Base-by-base conservation (phyloP, 2,329 filamentous ascomycete genomes). In the Verticillium isaacii region DNA sequence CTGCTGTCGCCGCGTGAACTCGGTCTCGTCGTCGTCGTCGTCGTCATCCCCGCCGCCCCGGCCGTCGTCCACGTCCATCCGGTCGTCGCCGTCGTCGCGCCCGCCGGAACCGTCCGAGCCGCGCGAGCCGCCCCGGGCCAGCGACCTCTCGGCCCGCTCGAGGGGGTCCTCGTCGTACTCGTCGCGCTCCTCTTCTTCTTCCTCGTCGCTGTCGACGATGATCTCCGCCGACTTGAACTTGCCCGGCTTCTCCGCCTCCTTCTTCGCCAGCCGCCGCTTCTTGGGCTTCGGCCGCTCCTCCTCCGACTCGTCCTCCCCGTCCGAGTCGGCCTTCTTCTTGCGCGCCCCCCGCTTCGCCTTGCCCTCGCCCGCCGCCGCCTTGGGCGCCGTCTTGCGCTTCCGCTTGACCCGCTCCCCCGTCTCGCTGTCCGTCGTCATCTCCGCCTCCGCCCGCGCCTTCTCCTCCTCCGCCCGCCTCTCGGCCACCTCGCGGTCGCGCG, bases 151-250 rank as follows among this genome's bases (percentile, higher is more conserved):
- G 0, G 78, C 79, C 34, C 75, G 75, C n/a, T 82, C 80, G 4
- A 82, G 74, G 5, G 73, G 74, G 52, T 80, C 75, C 15, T 77
- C 72, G 11, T 74, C 79, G 3, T 81, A 82, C 14, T 84, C 54
- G 25, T 56, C 54, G 25, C n/a, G 25, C 12, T 56, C 25, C 54
- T 32, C 52, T 19, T 55, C 45, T n/a, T 54, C 45, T 5, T 54
- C 54, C 17, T 56, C 54, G 66, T 91, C 89, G 64, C 89, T 92
- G 65, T 94, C 90, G 55, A 92, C 89, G 32, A 97, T 87, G 65
- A 93, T 86, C 75, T 96, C 93, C 1, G 85, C 88, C 58, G 90
- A 93, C 83, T 97, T 97, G 82, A 86, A 96, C 76, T 96, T 96
- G 73, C 72, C 66, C 59, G 64, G 58, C 32, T 70, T 69, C 60